Conservation (phyloP, 2,329 filamentous ascomycete species). For the Pyrenochaeta sp. region DNA sequence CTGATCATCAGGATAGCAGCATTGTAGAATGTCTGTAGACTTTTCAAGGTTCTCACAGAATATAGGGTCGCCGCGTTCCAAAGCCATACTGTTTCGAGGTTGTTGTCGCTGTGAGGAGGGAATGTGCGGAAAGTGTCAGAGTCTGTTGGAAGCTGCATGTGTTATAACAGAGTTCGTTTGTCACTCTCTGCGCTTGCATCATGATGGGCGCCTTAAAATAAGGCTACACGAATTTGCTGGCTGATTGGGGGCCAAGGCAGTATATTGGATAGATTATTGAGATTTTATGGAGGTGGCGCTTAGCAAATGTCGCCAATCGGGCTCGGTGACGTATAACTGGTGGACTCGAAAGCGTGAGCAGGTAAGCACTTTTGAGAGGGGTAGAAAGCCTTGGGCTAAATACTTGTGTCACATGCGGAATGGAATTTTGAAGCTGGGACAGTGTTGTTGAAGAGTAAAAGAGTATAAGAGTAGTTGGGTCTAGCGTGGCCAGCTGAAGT, state of each 20-base stretch:
- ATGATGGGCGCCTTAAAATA: neutral
- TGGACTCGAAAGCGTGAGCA: neutral
- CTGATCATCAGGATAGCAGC: neutral
- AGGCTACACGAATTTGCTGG: neutral
- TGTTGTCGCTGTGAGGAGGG: neutral
- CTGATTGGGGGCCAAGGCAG: neutral
- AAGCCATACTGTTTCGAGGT: neutral
- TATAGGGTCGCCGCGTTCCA: neutral
- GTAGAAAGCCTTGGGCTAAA: too few relatives aligned
- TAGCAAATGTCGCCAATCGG: neutral
- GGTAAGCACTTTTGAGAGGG: too few relatives aligned
- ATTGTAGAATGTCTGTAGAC: neutral
- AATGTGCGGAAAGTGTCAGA: neutral
- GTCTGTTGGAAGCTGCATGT: neutral
- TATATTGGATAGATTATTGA: neutral
- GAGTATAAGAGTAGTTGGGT: too few relatives aligned
- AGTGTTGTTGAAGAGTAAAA: too few relatives aligned
- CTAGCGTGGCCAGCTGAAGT: too few relatives aligned
- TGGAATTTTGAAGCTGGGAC: too few relatives aligned
- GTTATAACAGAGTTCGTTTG: neutral
- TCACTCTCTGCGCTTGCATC: neutral
- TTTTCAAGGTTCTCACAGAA: neutral
- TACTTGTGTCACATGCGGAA: too few relatives aligned
- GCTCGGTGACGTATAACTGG: neutral
- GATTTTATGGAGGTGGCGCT: neutral